Conservation (phyloP, 352 stramenopile genomes). For the Globisporangium uncinulatum region DNA sequence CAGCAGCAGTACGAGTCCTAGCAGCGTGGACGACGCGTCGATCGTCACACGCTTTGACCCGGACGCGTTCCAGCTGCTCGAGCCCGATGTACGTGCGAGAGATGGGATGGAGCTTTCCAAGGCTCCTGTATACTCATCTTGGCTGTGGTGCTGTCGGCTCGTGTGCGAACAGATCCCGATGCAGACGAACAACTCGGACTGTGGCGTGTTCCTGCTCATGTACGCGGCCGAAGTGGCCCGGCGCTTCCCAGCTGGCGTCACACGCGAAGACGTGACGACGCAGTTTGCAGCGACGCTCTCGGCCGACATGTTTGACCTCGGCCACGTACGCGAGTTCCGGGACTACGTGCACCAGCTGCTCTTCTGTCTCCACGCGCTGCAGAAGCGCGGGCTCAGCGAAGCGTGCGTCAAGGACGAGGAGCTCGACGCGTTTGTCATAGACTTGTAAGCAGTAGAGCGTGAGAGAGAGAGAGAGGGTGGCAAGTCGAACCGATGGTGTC, state of each 20-base stretch:
- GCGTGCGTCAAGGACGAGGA: conserved; percentile 44
- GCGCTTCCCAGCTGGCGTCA: too few species aligned
- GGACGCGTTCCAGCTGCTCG: conserved; percentile 50
- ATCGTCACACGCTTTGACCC: conserved; percentile 41
- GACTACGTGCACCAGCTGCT: conserved; percentile 76
- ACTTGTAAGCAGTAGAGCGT: too few species aligned
- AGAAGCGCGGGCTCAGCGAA: conserved; percentile 40
- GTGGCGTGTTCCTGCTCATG: conserved; percentile 17
- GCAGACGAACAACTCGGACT: conserved; percentile 93
- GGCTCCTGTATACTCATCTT: background rate
- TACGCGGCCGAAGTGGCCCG: too few species aligned
- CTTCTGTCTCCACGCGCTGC: conserved; percentile 57
- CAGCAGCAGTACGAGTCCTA: too few species aligned
- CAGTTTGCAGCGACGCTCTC: conserved; percentile 27
- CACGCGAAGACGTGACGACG: too few species aligned
- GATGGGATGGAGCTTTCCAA: background rate
- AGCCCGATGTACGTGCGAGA: conserved; percentile 55
- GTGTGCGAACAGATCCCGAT: conserved; percentile 69
- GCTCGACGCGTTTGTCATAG: conserved; percentile 35
- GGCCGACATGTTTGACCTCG: conserved; percentile 53
- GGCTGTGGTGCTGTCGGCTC: too few species aligned
- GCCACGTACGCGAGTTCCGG: conserved; percentile 68
- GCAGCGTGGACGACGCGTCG: conserved; percentile 9
- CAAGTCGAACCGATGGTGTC: too few species aligned
- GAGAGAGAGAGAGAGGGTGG: too few species aligned